A percentile compares a stretch with the other conserved stretches of the same genome.
Evolutionary conservation across 768 basidiomycete genomes (phyloP).

Genomic region (Lentinula raphanica): DNA sequence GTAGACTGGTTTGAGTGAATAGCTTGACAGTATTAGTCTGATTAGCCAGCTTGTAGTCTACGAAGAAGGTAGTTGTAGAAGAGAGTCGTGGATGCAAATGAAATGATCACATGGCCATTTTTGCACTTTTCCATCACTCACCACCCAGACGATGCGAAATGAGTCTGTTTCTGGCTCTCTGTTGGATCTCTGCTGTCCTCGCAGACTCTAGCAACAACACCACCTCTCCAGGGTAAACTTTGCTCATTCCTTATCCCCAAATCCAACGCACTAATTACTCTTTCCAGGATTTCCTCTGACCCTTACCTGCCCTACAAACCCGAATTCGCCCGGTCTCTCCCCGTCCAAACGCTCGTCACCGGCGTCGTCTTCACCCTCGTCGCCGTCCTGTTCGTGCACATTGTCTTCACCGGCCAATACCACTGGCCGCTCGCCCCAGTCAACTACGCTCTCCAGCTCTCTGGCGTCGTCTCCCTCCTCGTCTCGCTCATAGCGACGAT

Average conservation of each 20-base stretch:
- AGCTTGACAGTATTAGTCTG: too few species aligned
- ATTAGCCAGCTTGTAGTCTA: too few species aligned
- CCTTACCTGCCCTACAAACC: conserved; percentile 80
- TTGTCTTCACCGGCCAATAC: conserved; percentile 92
- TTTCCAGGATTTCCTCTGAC: conserved; percentile 30
- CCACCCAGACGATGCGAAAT: conserved; percentile 3
- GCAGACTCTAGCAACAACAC: neutral
- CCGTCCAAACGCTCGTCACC: conserved; percentile 82
- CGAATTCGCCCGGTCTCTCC: conserved; percentile 79
- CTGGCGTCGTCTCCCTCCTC: conserved; percentile 76
- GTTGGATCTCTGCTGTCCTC: neutral
- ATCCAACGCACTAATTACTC: neutral
- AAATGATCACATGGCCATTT: neutral
- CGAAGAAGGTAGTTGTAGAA: too few species aligned
- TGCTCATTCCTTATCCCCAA: too few species aligned
- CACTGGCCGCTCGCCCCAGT: conserved; percentile 91
- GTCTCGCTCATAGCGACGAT: conserved; percentile 74
- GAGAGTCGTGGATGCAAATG: neutral
- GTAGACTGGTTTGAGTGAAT: too few species aligned
- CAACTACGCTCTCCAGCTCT: conserved; percentile 88
- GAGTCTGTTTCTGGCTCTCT: neutral
- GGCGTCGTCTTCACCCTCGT: conserved; percentile 84
- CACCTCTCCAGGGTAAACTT: neutral
- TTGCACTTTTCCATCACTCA: too few species aligned
- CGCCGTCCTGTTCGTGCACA: conserved; percentile 81